Conservation (phyloP, 352 stramenopile species). For the Phytophthora nicotianae region DNA sequence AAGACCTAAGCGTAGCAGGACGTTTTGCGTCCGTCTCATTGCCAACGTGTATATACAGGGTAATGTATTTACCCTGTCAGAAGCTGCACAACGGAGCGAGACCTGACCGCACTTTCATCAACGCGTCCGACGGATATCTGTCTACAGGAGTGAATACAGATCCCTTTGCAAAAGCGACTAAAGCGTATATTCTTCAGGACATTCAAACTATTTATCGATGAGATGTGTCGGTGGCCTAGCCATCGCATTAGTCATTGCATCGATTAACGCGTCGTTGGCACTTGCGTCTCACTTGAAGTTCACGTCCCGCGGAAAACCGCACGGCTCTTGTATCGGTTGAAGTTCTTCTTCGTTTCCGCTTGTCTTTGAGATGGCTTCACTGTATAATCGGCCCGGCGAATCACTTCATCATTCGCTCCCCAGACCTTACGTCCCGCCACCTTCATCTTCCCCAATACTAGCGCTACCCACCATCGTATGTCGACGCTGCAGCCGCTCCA, state of each 20-base stretch:
- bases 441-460: neutral
- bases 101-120: too few relatives aligned
- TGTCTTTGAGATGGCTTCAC: conserved; percentile 33
- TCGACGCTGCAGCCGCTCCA: conserved; percentile 57
- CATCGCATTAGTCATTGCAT: too few relatives aligned
- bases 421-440: neutral
- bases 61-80: too few relatives aligned
- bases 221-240: too few relatives aligned
- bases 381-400: conserved; percentile 6
- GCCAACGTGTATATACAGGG: neutral
- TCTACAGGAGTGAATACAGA: too few relatives aligned
- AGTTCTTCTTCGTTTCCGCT: conserved; percentile 6
- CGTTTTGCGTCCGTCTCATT: too few relatives aligned
- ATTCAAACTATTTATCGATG: too few relatives aligned
- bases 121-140: neutral
- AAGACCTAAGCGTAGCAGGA: neutral
- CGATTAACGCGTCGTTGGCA: too few relatives aligned
- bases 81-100: too few relatives aligned
- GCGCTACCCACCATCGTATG: conserved; percentile 13
- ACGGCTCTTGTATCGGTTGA: conserved; percentile 13
- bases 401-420: conserved; percentile 17
- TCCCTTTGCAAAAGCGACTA: too few relatives aligned
- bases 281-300: conserved; percentile 31
- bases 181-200: too few relatives aligned
- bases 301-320: neutral